A percentile compares a stretch with the other conserved stretches of the same genome.
phyloP scores from a whole-genome alignment of 1,284 basidiomycete genomes.

The Ceratobasidium sp. region DNA sequence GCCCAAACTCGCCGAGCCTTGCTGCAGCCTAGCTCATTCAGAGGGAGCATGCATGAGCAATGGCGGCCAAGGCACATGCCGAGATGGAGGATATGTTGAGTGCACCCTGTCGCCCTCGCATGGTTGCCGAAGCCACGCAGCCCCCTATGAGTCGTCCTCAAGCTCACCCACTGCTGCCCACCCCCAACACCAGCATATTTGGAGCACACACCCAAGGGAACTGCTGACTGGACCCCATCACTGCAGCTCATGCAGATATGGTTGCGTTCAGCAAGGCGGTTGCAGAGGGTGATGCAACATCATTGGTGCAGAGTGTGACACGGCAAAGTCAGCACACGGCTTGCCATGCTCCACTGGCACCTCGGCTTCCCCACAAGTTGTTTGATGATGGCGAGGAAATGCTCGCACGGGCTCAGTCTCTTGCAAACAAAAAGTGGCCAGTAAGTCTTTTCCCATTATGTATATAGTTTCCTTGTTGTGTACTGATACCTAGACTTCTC shows the following conservation, averaged over 20 bases:
- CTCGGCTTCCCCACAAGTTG: not conserved
- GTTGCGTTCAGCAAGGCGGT: not conserved
- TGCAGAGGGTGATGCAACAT: not conserved
- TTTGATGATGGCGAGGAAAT: not conserved
- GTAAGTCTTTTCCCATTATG: not conserved
- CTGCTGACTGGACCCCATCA: not conserved
- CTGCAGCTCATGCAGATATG: not conserved
- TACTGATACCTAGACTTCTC: not conserved
- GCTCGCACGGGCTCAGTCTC: not conserved
- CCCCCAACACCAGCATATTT: not conserved
- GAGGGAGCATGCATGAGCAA: not conserved
- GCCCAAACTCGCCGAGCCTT: slow-evolving; percentile 3
- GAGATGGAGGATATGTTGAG: not conserved
- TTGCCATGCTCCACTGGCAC: not conserved
- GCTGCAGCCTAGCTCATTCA: not conserved
- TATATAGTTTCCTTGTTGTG: not conserved
- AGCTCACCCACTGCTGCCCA: not conserved
- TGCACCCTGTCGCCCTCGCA: not conserved
- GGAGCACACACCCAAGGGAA: not conserved
- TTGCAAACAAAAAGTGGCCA: not conserved
- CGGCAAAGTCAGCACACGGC: not conserved
- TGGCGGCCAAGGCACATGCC: not conserved
- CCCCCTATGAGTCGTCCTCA: not conserved
- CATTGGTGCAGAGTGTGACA: not conserved
- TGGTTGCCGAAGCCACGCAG: not conserved